Evolutionary conservation across 2,329 filamentous ascomycete species (phyloP), one percentile per base, ranked within the genome.

Genomic region (Aureobasidium subglaciale): DNA sequence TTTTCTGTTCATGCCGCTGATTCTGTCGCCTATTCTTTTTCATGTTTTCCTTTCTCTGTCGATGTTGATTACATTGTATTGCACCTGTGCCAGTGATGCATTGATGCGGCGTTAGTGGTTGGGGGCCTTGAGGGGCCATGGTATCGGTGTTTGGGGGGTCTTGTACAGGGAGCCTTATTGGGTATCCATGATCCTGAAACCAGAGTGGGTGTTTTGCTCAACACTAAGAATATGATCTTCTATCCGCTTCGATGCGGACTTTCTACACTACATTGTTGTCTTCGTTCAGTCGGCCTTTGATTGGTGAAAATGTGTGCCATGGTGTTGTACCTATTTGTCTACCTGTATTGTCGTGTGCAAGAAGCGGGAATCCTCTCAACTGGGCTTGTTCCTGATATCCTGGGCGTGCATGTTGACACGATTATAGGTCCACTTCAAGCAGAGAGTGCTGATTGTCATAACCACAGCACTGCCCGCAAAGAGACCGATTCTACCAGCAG

Each of bases 391-490:
- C 46, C 29, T 54, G 20, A 46, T 11, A 41, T 61, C 59, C 53
- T 61, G 58, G 25, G 61, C 59, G 55, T 53, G 58, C 1, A 85
- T 84, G 66, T 90, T 90, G 24, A 88, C 66, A 52, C 74, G 75
- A 2, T 78, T 80, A 70, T 95, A 88, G 1, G 87, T 59, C 77
- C 79, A 85, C 67, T 90, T 86, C 59, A 95, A 72, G 9, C 77
- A 71, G 20, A 81, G 73, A 0, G 88, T 91, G 61, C 84, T 89
- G 3, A 75, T 68, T 2, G 87, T 85, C 82, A 95, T 91, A 15
- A 88, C 70, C 1, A 79, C 65, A 1, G 88, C 90, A 58, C 62
- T 61, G 11, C 58, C 60, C 9, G 76, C 77, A 62, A 95, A 95
- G 9, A 95, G 74, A 0, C 80, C 71, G 8, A 84, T 73, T 18